These are phyloP conservation scores for Zizania latifolia DNA, from an alignment of 176 grass and related monocot species.

Conservation along the genomic window DNA sequence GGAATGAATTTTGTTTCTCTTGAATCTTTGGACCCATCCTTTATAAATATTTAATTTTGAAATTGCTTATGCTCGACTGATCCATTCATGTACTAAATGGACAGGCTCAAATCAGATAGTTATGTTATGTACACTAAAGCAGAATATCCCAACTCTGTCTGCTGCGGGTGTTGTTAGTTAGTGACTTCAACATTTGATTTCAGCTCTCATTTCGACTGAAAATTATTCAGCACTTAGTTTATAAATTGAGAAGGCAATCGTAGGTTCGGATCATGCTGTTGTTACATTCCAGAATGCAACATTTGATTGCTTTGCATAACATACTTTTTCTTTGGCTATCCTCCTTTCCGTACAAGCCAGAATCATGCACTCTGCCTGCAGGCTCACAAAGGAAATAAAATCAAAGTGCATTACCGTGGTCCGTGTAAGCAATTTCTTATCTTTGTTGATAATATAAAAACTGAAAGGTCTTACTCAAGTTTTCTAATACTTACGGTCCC, in stretches of 20 bases:
- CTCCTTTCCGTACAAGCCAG: constrained; percentile 64
- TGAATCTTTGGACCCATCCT: neutral
- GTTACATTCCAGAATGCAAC: neutral
- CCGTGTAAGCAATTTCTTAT: constrained; percentile 45
- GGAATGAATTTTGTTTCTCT: neutral
- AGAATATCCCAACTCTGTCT: neutral
- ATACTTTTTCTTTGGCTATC: constrained; percentile 3
- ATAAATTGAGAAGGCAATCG: neutral
- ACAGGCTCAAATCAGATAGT: neutral
- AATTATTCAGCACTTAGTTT: neutral
- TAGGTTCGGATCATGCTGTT: neutral
- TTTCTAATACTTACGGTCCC: neutral
- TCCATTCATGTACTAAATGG: neutral
- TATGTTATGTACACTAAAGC: neutral
- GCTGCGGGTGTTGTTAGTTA: neutral
- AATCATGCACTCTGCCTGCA: constrained; percentile 62
- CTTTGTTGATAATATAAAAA: constrained; percentile 2
- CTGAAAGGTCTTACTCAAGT: neutral
- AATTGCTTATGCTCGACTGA: neutral
- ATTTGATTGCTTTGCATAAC: neutral
- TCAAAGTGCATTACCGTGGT: constrained; percentile 94
- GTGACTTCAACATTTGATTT: constrained; percentile 13
- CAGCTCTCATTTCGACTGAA: neutral
- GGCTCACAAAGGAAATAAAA: constrained; percentile 78
- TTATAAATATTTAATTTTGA: neutral